Conservation (phyloP, 2,329 filamentous ascomycete genomes). For the Diaporthe batatas region DNA sequence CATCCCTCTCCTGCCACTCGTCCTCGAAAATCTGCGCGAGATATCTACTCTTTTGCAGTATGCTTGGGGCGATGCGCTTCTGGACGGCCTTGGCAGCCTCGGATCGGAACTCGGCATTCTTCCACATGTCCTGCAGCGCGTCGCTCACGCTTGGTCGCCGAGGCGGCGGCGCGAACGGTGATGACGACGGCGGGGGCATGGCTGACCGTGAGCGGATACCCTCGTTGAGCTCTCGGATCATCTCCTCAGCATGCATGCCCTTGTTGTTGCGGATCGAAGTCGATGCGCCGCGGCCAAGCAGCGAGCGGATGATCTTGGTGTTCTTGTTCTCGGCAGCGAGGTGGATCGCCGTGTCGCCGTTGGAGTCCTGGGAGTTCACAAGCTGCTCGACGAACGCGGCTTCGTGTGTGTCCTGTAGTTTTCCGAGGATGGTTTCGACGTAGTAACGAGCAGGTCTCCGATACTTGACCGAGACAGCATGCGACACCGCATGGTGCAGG, state of each 20-base stretch:
- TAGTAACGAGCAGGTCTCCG: constrained; percentile 89
- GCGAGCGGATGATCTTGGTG: constrained; percentile 86
- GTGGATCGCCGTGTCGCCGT: constrained; percentile 88
- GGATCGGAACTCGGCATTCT: constrained; percentile 52
- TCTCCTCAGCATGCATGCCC: constrained; percentile 85
- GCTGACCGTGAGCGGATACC: constrained; percentile 74
- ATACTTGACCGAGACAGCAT: constrained; percentile 80
- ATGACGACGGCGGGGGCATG: constrained; percentile 80
- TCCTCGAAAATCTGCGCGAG: constrained; percentile 79
- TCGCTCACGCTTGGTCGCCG: constrained; percentile 68
- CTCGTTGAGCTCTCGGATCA: constrained; percentile 83
- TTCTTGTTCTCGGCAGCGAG: constrained; percentile 85
- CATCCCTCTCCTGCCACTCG: constrained; percentile 80
- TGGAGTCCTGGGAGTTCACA: constrained; percentile 84
- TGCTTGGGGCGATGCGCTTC: constrained; percentile 75
- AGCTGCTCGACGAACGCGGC: constrained; percentile 82
- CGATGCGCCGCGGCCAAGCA: constrained; percentile 83
- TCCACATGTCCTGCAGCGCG: constrained; percentile 55
- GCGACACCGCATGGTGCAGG: constrained; percentile 82
- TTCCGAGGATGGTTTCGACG: constrained; percentile 90
- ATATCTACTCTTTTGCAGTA: constrained; percentile 79
- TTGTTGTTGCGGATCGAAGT: constrained; percentile 86
- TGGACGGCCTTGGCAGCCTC: constrained; percentile 78
- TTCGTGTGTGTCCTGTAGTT: constrained; percentile 82
- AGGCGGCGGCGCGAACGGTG: constrained; percentile 73